Percentiles rank a stretch among this genome's conserved stretches.
phyloP scores from a whole-genome alignment of 2,329 filamentous ascomycete genomes.

The Botrytis deweyae region DNA sequence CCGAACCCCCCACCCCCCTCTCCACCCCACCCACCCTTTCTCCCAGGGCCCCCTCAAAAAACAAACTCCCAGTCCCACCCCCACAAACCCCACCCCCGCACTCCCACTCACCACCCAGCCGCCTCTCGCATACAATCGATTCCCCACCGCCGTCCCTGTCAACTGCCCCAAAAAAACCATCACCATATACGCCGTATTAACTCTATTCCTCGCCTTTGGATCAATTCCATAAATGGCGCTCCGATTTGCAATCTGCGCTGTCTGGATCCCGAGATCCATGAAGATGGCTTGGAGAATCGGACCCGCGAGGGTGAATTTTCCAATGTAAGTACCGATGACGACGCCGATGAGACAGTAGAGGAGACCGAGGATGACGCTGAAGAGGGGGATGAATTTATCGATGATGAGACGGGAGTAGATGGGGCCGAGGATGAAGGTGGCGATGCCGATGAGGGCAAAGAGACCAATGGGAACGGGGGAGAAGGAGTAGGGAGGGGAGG shows the following conservation, averaged over 20 bases:
- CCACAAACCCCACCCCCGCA: constrained; percentile 55
- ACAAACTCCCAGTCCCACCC: constrained; percentile 48
- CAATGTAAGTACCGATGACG: constrained; percentile 66
- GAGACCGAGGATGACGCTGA: constrained; percentile 65
- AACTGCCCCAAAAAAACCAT: constrained; percentile 76
- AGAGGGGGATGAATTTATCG: constrained; percentile 66
- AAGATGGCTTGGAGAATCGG: constrained; percentile 70
- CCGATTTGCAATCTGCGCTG: constrained; percentile 71
- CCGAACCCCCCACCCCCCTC: constrained; percentile 42
- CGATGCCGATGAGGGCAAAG: constrained; percentile 75
- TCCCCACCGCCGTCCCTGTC: constrained; percentile 63
- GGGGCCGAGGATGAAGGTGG: constrained; percentile 65
- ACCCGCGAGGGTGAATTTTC: constrained; percentile 64
- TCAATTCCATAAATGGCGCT: constrained; percentile 69
- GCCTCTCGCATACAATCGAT: constrained; percentile 52
- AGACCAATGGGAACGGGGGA: constrained; percentile 68
- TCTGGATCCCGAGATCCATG: constrained; percentile 71
- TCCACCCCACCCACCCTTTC: constrained; percentile 59
- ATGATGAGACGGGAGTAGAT: constrained; percentile 69
- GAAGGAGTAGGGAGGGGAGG: constrained; percentile 67
- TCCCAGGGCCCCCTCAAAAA: constrained; percentile 55
- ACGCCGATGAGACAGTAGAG: constrained; percentile 59
- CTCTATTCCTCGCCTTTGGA: constrained; percentile 67
- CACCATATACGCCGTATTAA: constrained; percentile 84
- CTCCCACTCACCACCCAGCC: constrained; percentile 59